Evolutionary conservation across 2,329 filamentous ascomycete species (phyloP).

Genomic region (Ilyonectria sp.): DNA sequence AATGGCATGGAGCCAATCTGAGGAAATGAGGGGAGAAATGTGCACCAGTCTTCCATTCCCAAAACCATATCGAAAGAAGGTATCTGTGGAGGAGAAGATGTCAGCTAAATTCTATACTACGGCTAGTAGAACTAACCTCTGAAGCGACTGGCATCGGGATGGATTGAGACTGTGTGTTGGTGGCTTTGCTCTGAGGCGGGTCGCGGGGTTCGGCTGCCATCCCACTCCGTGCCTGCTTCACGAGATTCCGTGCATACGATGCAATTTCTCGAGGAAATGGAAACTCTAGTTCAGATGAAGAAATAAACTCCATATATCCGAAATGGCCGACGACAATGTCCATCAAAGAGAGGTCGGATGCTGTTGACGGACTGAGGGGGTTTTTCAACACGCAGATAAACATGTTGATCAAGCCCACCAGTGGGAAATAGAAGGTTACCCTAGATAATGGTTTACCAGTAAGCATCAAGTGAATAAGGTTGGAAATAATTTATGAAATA

Average conservation of each 20-base stretch:
- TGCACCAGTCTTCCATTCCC: constrained; percentile 21
- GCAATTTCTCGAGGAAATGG: constrained; percentile 18
- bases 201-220: neutral
- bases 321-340: constrained; percentile 20
- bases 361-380: neutral
- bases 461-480: neutral
- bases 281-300: constrained; percentile 17
- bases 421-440: constrained; percentile 17
- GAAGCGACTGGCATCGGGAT: neutral
- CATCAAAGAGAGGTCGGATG: constrained; percentile 17
- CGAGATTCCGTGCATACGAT: constrained; percentile 10
- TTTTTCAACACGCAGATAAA: constrained; percentile 20
- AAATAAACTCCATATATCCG: constrained; percentile 20
- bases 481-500: neutral
- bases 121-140: neutral
- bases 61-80: constrained; percentile 9
- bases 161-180: neutral
- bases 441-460: neutral
- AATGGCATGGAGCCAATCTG: constrained; percentile 11
- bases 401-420: constrained; percentile 18
- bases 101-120: neutral
- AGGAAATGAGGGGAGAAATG: constrained; percentile 14
- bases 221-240: neutral
- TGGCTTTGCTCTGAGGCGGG: neutral
- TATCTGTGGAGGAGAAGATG: neutral